phyloP scores from a whole-genome alignment of 2,329 filamentous ascomycete species.

The Colletotrichum falcatum region DNA sequence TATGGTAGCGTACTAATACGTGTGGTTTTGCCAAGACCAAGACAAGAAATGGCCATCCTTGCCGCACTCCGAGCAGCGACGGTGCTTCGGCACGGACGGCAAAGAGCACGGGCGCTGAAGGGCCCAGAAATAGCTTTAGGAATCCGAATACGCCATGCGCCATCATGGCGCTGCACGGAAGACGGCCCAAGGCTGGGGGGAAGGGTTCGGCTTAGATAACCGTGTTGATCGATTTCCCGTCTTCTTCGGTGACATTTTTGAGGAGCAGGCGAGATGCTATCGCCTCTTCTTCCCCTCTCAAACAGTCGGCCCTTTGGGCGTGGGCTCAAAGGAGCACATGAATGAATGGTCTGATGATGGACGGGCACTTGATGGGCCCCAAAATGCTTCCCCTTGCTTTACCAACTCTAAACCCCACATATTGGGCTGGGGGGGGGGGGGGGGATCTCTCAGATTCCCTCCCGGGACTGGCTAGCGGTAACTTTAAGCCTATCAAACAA shows the following conservation, averaged over 20 bases:
- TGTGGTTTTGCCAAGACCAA: too few species aligned
- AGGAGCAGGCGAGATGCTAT: neutral
- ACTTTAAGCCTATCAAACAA: constrained; percentile 25
- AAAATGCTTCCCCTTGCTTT: constrained; percentile 26
- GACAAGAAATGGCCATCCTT: constrained; percentile 6
- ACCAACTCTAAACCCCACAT: constrained; percentile 9
- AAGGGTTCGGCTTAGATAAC: neutral
- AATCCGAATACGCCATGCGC: neutral
- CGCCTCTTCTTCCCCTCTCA: neutral
- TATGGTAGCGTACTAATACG: too few species aligned
- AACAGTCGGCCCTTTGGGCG: neutral
- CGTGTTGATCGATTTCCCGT: neutral
- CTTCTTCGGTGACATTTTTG: neutral
- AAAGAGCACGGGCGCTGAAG: constrained; percentile 3
- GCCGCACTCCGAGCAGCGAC: neutral
- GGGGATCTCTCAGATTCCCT: constrained; percentile 1
- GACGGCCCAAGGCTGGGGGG: constrained; percentile 14
- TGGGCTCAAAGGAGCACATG: constrained; percentile 8
- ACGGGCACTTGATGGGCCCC: neutral
- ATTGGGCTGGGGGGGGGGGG: neutral
- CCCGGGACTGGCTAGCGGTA: constrained; percentile 4
- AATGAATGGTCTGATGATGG: constrained; percentile 15
- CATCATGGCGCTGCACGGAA: constrained; percentile 7
- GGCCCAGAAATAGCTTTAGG: constrained; percentile 4
- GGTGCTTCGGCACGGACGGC: neutral